Base-by-base conservation (phyloP, 257 asterid species). In the Galeopsis tetrahit region DNA sequence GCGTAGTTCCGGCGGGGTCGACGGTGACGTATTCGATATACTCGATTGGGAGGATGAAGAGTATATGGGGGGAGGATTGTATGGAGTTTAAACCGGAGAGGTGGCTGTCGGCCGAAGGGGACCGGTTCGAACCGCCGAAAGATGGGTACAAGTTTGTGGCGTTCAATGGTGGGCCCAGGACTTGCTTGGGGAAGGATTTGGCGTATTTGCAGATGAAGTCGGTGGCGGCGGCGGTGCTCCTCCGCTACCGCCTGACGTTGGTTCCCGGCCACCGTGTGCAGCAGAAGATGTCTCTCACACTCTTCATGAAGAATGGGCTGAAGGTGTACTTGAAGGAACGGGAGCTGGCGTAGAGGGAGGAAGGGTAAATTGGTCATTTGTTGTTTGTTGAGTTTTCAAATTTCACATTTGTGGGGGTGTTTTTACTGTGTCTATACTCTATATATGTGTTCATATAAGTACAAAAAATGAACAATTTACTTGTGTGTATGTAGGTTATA, bases 171-270 rank as follows among this genome's bases (percentile, higher is more conserved):
- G 97, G 97, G 51, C 97, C 97, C 7, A 72, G 97, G 75, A 91
- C 93, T 14, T 91, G 97, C 56, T 80, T 91, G 65, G 96, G 97
- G 4, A 91, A 91, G 79, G 96, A 91, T 53, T 75, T 91, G 87
- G 97, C 97, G 4, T 91, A 91, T 74, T 81, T 91, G 38, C 96
- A 91, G 61, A 91, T 91, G 97, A 91, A 91, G 78, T 87, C 96
- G 10, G 95, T 91, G 66, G 97, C 89, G 3, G 76, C 95, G 5
- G 96, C 96, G 2, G 94, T 91, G 55, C 82, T 91, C 48, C 95
- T 89, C 44, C 90, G 93, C 5, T 89, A 87, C 85, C 85, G 93
- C 82, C 77, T 85, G 55, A 35, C 77, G 1, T 36, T 80, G 74
- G 91, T 82, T 15, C 88, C 95, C 7, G 96, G 95, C 15, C 97